Evolutionary conservation across 371 early-diverging fungal species (phyloP).

Genomic region (Syncephalastrum racemosum): DNA sequence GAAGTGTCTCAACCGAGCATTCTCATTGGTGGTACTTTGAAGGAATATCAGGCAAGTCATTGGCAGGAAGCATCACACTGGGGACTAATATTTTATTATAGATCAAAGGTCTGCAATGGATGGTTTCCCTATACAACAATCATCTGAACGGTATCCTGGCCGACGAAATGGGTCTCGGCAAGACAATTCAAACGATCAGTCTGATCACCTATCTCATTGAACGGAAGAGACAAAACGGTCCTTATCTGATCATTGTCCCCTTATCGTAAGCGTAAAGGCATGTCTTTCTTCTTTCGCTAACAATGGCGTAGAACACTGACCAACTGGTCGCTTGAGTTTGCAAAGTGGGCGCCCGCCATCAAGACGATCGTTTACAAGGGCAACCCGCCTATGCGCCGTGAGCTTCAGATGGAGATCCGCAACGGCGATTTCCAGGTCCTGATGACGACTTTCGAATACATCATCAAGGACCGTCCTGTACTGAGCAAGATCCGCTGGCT

Average conservation of each 20-base stretch:
- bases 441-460: conserved; percentile 98
- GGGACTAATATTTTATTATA: background rate
- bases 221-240: conserved; percentile 88
- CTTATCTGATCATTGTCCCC: conserved; percentile 94
- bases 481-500: conserved; percentile 91
- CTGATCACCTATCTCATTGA: conserved; percentile 94
- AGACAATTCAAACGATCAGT: conserved; percentile 98
- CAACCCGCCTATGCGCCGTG: conserved; percentile 68
- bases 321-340: conserved; percentile 97
- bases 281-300: background rate
- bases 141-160: conserved; percentile 97
- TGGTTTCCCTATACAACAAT: conserved; percentile 96
- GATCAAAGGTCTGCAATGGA: conserved; percentile 98
- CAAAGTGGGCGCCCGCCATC: conserved; percentile 96
- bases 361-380: conserved; percentile 92
- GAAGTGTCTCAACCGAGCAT: conserved; percentile 79
- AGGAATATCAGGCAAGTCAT: conserved; percentile 87
- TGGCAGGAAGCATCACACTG: too few species aligned
- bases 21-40: conserved; percentile 88
- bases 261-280: conserved; percentile 66
- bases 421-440: conserved; percentile 89
- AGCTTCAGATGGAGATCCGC: conserved; percentile 73
- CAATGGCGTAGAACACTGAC: conserved; percentile 67
- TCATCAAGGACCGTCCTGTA: conserved; percentile 87
- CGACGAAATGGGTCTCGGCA: conserved; percentile 98